A percentile compares a stretch with the other conserved stretches of the same genome.
These are phyloP conservation scores for Blastomyces emzantsi DNA, from an alignment of 2,329 filamentous ascomycete genomes.

Conservation along the genomic window DNA sequence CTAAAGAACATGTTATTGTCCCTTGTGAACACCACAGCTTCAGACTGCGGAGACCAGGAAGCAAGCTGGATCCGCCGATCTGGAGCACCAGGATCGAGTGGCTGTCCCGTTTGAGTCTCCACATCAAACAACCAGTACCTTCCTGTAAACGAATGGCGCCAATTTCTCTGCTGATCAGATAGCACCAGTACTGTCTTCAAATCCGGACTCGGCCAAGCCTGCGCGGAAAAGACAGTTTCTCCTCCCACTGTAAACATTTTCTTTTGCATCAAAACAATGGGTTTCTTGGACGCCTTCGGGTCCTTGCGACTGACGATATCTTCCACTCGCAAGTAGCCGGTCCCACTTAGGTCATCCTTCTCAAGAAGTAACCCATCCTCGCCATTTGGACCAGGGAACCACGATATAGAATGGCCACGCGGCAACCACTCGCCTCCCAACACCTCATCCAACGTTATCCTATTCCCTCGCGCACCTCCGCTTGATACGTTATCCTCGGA, in stretches of 20 bases:
- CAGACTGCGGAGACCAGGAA: slow-evolving; percentile 77
- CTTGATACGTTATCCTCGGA: slow-evolving; percentile 9
- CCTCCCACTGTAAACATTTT: slow-evolving; percentile 53
- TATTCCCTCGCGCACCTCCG: slow-evolving; percentile 18
- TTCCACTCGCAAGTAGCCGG: slow-evolving; percentile 70
- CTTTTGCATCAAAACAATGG: slow-evolving; percentile 67
- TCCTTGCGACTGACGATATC: slow-evolving; percentile 59
- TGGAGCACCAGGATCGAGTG: slow-evolving; percentile 62
- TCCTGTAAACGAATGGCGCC: slow-evolving; percentile 81
- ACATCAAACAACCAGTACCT: slow-evolving; percentile 92
- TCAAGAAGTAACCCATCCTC: slow-evolving; percentile 77
- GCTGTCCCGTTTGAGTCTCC: slow-evolving; percentile 62
- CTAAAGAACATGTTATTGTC: slow-evolving; percentile 87
- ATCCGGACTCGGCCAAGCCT: slow-evolving; percentile 68
- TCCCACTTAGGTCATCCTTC: slow-evolving; percentile 41
- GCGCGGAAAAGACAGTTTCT: slow-evolving; percentile 47
- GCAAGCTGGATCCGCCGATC: slow-evolving; percentile 68
- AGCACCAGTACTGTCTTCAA: slow-evolving; percentile 79
- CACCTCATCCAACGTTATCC: slow-evolving; percentile 26
- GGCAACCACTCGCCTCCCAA: slow-evolving; percentile 25
- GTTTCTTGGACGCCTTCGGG: slow-evolving; percentile 33
- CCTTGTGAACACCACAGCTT: slow-evolving; percentile 80
- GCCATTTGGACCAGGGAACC: slow-evolving; percentile 40
- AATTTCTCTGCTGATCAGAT: slow-evolving; percentile 64
- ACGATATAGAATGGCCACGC: slow-evolving; percentile 35